Evolutionary conservation across 495 filamentous ascomycete species (phyloP).

Genomic region (Diplogelasinospora grovesii): DNA sequence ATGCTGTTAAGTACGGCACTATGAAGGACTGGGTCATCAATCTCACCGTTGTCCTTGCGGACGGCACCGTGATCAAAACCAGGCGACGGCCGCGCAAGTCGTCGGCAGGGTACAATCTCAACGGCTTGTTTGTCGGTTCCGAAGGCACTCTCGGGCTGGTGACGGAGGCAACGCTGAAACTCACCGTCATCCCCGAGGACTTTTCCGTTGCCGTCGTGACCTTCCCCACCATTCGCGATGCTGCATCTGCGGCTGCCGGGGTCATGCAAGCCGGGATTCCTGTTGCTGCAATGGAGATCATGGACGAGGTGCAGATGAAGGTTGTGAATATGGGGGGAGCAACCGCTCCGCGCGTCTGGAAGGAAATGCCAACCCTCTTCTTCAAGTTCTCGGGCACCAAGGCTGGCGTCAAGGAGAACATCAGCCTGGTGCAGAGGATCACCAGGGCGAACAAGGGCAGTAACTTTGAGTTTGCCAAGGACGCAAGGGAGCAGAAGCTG

Average conservation of each 20-base stretch:
- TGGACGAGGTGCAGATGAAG: constrained; percentile 78
- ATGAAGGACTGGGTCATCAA: constrained; percentile 88
- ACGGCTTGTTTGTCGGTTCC: constrained; percentile 66
- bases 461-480: constrained; percentile 68
- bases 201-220: constrained; percentile 69
- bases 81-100: constrained; percentile 66
- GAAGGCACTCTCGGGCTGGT: constrained; percentile 75
- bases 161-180: constrained; percentile 68
- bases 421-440: constrained; percentile 57
- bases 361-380: constrained; percentile 72
- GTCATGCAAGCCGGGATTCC: constrained; percentile 68
- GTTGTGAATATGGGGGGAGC: constrained; percentile 67
- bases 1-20: constrained; percentile 74
- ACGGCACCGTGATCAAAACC: constrained; percentile 75
- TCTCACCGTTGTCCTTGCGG: constrained; percentile 70
- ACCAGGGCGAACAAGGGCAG: constrained; percentile 54
- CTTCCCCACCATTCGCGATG: constrained; percentile 67
- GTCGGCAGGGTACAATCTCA: constrained; percentile 77
- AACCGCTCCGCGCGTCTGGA: constrained; percentile 61
- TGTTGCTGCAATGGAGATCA: constrained; percentile 73
- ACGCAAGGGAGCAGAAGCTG: constrained; percentile 57
- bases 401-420: constrained; percentile 60
- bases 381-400: constrained; percentile 80
- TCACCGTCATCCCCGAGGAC: constrained; percentile 66
- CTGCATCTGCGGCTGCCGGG: constrained; percentile 60